Evolutionary conservation across 2,329 filamentous ascomycete species (phyloP), one percentile per base, ranked within the genome.

Genomic region (Monilinia laxa): DNA sequence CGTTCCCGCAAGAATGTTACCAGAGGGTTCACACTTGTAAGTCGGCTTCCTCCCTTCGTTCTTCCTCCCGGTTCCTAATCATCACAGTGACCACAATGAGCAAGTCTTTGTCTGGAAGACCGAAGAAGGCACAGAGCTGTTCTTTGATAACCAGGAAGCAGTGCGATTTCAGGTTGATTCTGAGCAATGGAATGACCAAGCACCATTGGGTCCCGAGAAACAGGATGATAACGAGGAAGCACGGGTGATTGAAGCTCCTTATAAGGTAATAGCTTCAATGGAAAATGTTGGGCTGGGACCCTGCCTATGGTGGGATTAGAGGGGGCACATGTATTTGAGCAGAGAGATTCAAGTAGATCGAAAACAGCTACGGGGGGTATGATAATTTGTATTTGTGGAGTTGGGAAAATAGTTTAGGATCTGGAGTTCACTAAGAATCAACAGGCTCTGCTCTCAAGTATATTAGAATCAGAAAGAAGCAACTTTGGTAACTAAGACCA

Each of bases 131-230:
- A 83, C 88, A 20, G 84, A 88, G 38, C 86, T 96, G 71, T 97
- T 90, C 77, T 96, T 95, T 78, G 95, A 99, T 78, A 89, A 89
- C 73, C 89, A 94, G 75, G 95, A 98, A 80, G 87, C 90, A 73
- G 93, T 97, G 38, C 86, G 94, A 52, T 90, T 98, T 74, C 85
- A 92, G 28, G 88, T 98, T 52, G 87, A 96, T 72, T 86, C 89
- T 62, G 95, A 99, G 79, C 86, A 91, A 71, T 99, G 95, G 93
- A 87, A 92, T 68, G 94, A 98, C 76, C 90, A 96, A 77, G 88
- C 90, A 53, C 89, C 94, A 0, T 84, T 85, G 67, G 87, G 88
- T 62, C 86, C 89, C 47, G 85, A 90, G 70, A 82, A 86, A 18
- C 84, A 85, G 51, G 86, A 90, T 59, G 84, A 85, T 59, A 84